Conservation (phyloP, 2,329 filamentous ascomycete genomes). For the Penicillium sp. region DNA sequence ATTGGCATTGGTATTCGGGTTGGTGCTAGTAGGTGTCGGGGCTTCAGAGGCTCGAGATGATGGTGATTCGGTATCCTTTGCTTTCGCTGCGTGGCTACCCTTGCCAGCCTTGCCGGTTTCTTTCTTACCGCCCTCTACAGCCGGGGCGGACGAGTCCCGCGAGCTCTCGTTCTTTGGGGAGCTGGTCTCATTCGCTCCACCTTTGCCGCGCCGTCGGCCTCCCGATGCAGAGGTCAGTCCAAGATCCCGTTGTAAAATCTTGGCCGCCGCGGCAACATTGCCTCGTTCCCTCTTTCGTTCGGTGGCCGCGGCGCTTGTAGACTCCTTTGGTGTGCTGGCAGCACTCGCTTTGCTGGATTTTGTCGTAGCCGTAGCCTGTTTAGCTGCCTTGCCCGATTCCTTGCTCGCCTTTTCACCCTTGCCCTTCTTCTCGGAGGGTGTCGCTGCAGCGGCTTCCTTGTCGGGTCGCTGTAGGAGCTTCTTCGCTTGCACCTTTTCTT, state of each 20-base stretch:
- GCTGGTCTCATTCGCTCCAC: conserved; percentile 27
- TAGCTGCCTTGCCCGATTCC: conserved; percentile 63
- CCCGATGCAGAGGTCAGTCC: conserved; percentile 53
- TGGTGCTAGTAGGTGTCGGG: conserved; percentile 18
- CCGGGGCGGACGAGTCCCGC: conserved; percentile 14
- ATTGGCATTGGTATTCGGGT: conserved; percentile 13
- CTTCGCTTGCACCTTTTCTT: conserved; percentile 46
- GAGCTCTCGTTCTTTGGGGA: conserved; percentile 28
- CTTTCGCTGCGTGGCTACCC: conserved; percentile 18
- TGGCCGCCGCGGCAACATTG: conserved; percentile 57
- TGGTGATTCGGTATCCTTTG: conserved; percentile 29
- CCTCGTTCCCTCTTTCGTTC: conserved; percentile 60
- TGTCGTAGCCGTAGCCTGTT: conserved; percentile 35
- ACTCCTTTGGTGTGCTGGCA: conserved; percentile 32
- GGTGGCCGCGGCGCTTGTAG: conserved; percentile 28
- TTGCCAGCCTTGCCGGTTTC: conserved; percentile 14
- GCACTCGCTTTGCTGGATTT: conserved; percentile 42
- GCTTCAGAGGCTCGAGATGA: conserved; percentile 23
- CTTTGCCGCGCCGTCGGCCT: conserved; percentile 47
- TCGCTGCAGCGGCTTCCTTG: conserved; percentile 33
- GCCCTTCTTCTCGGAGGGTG: conserved; percentile 41
- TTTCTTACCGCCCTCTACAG: conserved; percentile 25
- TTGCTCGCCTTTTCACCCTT: conserved; percentile 63
- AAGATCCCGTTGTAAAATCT: conserved; percentile 66
- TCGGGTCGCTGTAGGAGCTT: conserved; percentile 47